Conservation (phyloP, 1,139 yeast genomes). For the Barnettozyma hawaiiensis region DNA sequence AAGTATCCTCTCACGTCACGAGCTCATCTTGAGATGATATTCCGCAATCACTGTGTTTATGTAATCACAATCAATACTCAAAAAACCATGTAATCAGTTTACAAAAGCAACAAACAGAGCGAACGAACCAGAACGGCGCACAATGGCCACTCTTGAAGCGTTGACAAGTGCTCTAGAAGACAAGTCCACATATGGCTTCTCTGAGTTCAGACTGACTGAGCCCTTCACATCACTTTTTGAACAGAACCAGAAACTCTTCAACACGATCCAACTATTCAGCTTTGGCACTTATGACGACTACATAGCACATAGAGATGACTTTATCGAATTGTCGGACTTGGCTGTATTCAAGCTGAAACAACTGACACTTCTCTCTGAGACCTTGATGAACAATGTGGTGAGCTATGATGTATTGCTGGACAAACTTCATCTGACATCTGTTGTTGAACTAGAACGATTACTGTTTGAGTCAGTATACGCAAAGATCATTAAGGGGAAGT, state of each 20-base stretch:
- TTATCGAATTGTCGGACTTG: conserved; percentile 17
- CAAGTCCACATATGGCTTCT: conserved; percentile 19
- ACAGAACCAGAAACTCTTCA: conserved; percentile 14
- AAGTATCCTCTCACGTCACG: too few species aligned
- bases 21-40: too few species aligned
- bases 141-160: not conserved
- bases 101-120: too few species aligned
- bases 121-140: too few species aligned
- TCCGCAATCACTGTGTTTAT: too few species aligned
- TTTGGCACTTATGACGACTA: conserved; percentile 29
- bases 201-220: conserved; percentile 16
- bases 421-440: conserved; percentile 10
- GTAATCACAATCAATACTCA: too few species aligned
- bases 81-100: too few species aligned
- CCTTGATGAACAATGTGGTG: conserved; percentile 15
- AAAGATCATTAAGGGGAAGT: conserved; percentile 18
- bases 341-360: conserved; percentile 29
- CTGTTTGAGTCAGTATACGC: conserved; percentile 20
- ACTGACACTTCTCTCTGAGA: conserved; percentile 26
- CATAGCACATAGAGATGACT: conserved; percentile 9
- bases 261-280: conserved; percentile 28
- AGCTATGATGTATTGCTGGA: conserved; percentile 13
- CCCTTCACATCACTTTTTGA: conserved; percentile 2
- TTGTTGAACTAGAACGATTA: conserved; percentile 19
- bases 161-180: conserved; percentile 12